phyloP scores from a whole-genome alignment of 495 filamentous ascomycete species.

The Penicillium coprophilum region DNA sequence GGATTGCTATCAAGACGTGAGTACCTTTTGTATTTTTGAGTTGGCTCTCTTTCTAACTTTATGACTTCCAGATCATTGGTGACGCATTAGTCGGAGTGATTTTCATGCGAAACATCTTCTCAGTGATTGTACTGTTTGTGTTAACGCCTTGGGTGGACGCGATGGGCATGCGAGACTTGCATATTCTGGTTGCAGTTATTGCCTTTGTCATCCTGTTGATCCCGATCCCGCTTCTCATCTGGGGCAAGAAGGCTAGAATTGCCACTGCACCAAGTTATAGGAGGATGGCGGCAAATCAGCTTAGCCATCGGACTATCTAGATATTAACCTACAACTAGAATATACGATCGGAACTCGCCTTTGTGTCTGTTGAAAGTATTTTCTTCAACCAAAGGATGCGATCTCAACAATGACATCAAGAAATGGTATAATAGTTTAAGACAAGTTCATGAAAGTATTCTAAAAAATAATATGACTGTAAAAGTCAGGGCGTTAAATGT shows the following conservation, averaged over 20 bases:
- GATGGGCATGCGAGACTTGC: constrained; percentile 36
- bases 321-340: not conserved
- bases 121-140: constrained; percentile 33
- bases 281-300: constrained; percentile 25
- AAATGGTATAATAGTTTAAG: not conserved
- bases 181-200: constrained; percentile 22
- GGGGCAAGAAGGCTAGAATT: constrained; percentile 28
- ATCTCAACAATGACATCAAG: not conserved
- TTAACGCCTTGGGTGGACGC: constrained; percentile 38
- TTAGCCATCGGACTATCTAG: constrained; percentile 25
- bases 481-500: not conserved
- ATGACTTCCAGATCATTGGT: constrained; percentile 27
- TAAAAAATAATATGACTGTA: not conserved
- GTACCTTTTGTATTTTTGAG: not conserved
- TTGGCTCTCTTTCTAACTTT: not conserved
- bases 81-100: constrained; percentile 37
- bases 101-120: constrained; percentile 35
- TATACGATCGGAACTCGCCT: not conserved
- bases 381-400: no score
- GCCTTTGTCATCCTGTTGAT: constrained; percentile 23
- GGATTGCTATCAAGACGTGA: constrained; percentile 39
- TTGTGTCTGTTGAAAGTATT: not conserved
- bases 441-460: not conserved
- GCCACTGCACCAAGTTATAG: constrained; percentile 20
- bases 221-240: constrained; percentile 23